phyloP scores from a whole-genome alignment of 1,284 basidiomycete species.

The Takashimella tepidaria region DNA sequence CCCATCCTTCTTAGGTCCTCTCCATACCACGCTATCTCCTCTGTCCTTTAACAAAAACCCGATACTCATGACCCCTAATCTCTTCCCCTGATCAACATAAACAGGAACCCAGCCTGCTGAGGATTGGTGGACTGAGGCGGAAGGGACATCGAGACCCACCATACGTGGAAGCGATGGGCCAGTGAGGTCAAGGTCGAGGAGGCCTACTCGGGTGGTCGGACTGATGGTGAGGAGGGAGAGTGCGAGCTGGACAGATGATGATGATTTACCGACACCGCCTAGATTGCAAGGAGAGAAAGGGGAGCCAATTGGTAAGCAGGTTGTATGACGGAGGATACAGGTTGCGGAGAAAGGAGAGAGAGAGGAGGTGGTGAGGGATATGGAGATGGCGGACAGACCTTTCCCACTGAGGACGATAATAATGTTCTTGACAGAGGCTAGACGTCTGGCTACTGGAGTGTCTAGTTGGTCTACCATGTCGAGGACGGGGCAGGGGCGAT shows the following conservation, averaged over 20 bases:
- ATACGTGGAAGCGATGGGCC: slow-evolving; percentile 96
- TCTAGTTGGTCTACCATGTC: slow-evolving; percentile 39
- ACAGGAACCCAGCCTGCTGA: slow-evolving; percentile 98
- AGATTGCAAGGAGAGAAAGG: no score
- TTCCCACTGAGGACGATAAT: slow-evolving; percentile 94
- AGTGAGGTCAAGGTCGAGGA: slow-evolving; percentile 94
- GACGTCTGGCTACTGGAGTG: slow-evolving; percentile 58
- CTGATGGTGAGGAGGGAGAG: slow-evolving; percentile 68
- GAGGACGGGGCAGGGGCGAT: neutral
- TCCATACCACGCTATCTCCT: slow-evolving; percentile 93
- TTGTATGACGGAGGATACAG: no score
- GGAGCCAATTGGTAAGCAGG: no score
- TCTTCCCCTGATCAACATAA: slow-evolving; percentile 70
- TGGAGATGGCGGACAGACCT: slow-evolving; percentile 28
- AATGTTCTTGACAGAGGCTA: slow-evolving; percentile 72
- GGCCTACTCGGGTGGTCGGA: slow-evolving; percentile 65
- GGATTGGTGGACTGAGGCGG: slow-evolving; percentile 70
- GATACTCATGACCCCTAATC: slow-evolving; percentile 92
- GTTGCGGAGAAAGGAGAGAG: no score
- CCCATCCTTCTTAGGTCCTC: slow-evolving; percentile 98
- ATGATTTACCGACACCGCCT: slow-evolving; percentile 97
- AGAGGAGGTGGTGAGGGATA: no score
- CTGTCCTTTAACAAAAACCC: slow-evolving; percentile 87
- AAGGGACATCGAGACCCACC: slow-evolving; percentile 78
- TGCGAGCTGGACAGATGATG: slow-evolving; percentile 87